Base-by-base conservation (phyloP, 2,329 filamentous ascomycete species). In the Tolypocladium endophyticum region DNA sequence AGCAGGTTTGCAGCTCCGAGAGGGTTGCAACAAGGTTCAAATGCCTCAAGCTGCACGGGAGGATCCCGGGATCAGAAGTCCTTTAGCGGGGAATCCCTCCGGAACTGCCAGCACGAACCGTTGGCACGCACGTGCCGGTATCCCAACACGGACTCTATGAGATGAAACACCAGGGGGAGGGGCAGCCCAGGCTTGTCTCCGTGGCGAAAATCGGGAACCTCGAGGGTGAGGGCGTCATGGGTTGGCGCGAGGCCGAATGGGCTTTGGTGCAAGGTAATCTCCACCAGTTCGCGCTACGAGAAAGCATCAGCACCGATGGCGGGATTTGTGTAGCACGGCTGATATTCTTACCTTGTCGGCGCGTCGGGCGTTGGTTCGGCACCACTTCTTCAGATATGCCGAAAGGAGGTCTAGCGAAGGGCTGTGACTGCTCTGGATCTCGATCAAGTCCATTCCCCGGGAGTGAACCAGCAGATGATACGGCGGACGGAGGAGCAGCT, bases 331-430 rank as follows among this genome's bases (percentile, higher is more conserved):
- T 20, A 56, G 35, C 30, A 20, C 38, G n/a, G n/a, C 4, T 35
- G 20, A 16, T 14, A 11, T 30, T 64, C 70, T 62, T 59, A 75
- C 74, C 61, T 69, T 72, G 38, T 69, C 66, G 14, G 65, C 68
- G 33, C 74, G 66, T 9, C 73, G 70, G 55, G 75, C 70, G 58
- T 81, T 80, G 11, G 72, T 67, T 47, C 74, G 72, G 54, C 74
- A 77, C 78, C 79, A 81, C 41, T 74, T 74, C 66, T 74, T 74
- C 2, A 82, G 65, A 60, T 82, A 82, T 1, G 75, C 73, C 3
- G 72, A 70, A 8, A 82, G 64, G 20, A 81, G 67, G 58, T 77
- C 69, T 35, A 81, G 65, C 0, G 76, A 78, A 5, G 74, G 73
- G 47, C 73, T 74, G 65, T 83, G 80, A 56, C 77, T 81, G 57